Evolutionary conservation across 352 stramenopile genomes (phyloP).

Genomic region (Globisporangium barbulae): DNA sequence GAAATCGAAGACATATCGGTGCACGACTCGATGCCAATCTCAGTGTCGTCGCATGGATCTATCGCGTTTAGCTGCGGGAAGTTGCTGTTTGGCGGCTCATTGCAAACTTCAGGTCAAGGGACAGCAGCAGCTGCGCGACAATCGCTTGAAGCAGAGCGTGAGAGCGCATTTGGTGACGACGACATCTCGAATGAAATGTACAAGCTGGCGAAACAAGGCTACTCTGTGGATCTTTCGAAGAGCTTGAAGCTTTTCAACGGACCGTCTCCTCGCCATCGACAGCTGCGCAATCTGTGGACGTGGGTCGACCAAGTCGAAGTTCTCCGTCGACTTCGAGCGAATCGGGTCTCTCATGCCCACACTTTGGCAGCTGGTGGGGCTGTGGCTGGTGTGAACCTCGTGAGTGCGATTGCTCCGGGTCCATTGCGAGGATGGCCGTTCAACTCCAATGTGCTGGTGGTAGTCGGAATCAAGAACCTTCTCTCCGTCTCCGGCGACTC

Average conservation of each 20-base stretch:
- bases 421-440: conserved; percentile 70
- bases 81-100: conserved; percentile 57
- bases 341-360: conserved; percentile 44
- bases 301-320: conserved; percentile 85
- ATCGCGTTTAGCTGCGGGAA: conserved; percentile 76
- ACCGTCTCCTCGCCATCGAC: conserved; percentile 32
- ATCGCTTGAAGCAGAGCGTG: conserved; percentile 28
- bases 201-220: conserved; percentile 67
- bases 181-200: conserved; percentile 81
- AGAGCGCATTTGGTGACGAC: conserved; percentile 30
- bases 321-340: conserved; percentile 58
- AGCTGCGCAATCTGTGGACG: conserved; percentile 68
- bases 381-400: conserved; percentile 22
- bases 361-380: conserved; percentile 23
- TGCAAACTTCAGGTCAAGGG: conserved; percentile 25
- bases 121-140: conserved; percentile 37
- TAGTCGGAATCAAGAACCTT: conserved; percentile 66
- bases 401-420: conserved; percentile 23
- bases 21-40: conserved; percentile 83
- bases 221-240: conserved; percentile 73
- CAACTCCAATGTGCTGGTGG: conserved; percentile 56
- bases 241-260: conserved; percentile 70
- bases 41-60: conserved; percentile 62
- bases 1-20: conserved; percentile 87
- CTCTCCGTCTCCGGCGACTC: conserved; percentile 29